A percentile compares a stretch with the other conserved stretches of the same genome.
Conservation (phyloP, 164 flowering plant species). For the Vitis vinifera region DNA sequence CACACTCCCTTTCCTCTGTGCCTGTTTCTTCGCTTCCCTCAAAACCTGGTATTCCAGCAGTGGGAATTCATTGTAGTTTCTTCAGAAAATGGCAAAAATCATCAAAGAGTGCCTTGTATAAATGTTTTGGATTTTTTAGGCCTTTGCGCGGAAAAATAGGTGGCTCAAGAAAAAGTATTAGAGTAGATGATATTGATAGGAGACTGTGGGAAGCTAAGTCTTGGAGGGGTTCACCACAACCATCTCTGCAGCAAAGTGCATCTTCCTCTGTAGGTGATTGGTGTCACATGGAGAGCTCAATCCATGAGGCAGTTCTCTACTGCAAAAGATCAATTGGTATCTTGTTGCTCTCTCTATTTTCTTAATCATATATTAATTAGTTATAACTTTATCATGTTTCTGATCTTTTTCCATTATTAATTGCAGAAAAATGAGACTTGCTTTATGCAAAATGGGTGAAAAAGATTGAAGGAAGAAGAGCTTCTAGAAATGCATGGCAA, state of each 20-base stretch:
- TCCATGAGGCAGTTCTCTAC: slow-evolving; percentile 69
- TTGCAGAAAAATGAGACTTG: slow-evolving; percentile 27
- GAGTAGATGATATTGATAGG: slow-evolving; percentile 30
- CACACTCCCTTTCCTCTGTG: background rate
- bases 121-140: slow-evolving; percentile 28
- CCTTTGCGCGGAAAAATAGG: slow-evolving; percentile 14
- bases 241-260: slow-evolving; percentile 23
- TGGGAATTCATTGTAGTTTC: slow-evolving; percentile 2
- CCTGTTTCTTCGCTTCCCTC: slow-evolving; percentile 16
- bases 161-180: slow-evolving; percentile 9
- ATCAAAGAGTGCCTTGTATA: slow-evolving; percentile 21
- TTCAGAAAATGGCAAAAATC: slow-evolving; percentile 25
- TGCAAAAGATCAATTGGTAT: slow-evolving; percentile 67
- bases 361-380: background rate
- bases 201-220: slow-evolving; percentile 22
- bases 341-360: background rate
- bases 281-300: slow-evolving; percentile 44
- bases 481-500: background rate
- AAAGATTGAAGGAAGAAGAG: too few species aligned
- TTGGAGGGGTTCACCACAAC: slow-evolving; percentile 9
- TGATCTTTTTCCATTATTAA: slow-evolving; percentile 1
- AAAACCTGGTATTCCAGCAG: slow-evolving; percentile 3
- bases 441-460: background rate
- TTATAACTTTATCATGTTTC: background rate
- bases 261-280: slow-evolving; percentile 17